Conservation (phyloP, 2,329 filamentous ascomycete species). For the Aspergillus aculeatinus region DNA sequence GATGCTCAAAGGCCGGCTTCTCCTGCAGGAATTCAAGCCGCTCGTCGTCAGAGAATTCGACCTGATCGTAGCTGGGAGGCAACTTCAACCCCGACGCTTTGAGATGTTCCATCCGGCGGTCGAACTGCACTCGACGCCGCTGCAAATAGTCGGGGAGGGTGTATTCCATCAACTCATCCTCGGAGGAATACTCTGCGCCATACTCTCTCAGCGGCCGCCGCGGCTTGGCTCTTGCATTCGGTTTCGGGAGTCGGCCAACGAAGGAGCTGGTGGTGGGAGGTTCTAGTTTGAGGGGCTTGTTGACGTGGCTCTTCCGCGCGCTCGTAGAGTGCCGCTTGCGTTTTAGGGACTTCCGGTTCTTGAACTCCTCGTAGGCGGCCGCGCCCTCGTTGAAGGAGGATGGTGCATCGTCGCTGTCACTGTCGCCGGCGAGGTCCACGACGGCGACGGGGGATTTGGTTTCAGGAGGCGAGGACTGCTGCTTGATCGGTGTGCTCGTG, state of each 20-base stretch:
- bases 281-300: slow-evolving; percentile 47
- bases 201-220: slow-evolving; percentile 42
- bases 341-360: slow-evolving; percentile 57
- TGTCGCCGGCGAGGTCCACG: slow-evolving; percentile 22
- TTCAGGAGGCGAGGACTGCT: slow-evolving; percentile 12
- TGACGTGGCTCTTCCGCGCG: slow-evolving; percentile 47
- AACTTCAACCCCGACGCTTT: slow-evolving; percentile 69
- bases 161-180: slow-evolving; percentile 57
- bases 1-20: slow-evolving; percentile 65
- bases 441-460: slow-evolving; percentile 15
- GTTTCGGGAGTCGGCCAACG: slow-evolving; percentile 34
- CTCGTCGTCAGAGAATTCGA: slow-evolving; percentile 74
- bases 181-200: slow-evolving; percentile 49
- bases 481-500: slow-evolving; percentile 2
- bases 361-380: slow-evolving; percentile 61
- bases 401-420: slow-evolving; percentile 30
- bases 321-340: slow-evolving; percentile 53
- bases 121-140: slow-evolving; percentile 67
- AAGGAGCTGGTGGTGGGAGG: slow-evolving; percentile 37
- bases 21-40: slow-evolving; percentile 62
- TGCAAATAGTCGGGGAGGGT: slow-evolving; percentile 71
- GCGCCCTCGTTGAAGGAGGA: slow-evolving; percentile 38
- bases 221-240: slow-evolving; percentile 23
- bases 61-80: slow-evolving; percentile 72
- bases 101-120: slow-evolving; percentile 58